Conservation (phyloP, 2,329 filamentous ascomycete species). For the Leptographium procerum region DNA sequence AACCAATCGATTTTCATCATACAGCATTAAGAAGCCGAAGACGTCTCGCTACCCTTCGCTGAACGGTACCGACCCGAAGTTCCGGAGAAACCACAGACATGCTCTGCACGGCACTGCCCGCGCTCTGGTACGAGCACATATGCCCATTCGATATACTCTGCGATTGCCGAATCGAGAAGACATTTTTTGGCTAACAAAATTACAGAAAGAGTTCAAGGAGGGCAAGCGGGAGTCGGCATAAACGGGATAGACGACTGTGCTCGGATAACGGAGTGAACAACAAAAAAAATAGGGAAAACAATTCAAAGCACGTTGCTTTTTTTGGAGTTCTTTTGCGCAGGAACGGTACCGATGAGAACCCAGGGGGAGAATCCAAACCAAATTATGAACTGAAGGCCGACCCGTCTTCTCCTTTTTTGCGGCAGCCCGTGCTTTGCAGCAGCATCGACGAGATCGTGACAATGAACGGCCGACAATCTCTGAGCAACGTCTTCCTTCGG, state of each 20-base stretch:
- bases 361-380: conserved; percentile 4
- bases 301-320: conserved; percentile 1
- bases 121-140: conserved; percentile 61
- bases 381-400: neutral
- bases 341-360: conserved; percentile 7
- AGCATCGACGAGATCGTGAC: neutral
- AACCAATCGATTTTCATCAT: neutral
- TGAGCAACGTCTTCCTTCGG: neutral
- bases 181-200: conserved; percentile 18
- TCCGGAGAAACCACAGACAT: conserved; percentile 99
- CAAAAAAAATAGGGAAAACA: conserved; percentile 3
- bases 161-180: neutral
- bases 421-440: neutral
- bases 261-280: neutral
- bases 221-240: conserved; percentile 36
- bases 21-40: conserved; percentile 99
- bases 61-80: conserved; percentile 98
- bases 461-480: neutral
- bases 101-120: conserved; percentile 98
- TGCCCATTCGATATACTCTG: neutral
- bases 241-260: conserved; percentile 1
- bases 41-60: conserved; percentile 97
- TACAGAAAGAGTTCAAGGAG: conserved; percentile 93
- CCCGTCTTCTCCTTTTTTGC: neutral
- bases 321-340: conserved; percentile 8